phyloP scores from a whole-genome alignment of 2,329 filamentous ascomycete species.

The Epichloe gansuensis region DNA sequence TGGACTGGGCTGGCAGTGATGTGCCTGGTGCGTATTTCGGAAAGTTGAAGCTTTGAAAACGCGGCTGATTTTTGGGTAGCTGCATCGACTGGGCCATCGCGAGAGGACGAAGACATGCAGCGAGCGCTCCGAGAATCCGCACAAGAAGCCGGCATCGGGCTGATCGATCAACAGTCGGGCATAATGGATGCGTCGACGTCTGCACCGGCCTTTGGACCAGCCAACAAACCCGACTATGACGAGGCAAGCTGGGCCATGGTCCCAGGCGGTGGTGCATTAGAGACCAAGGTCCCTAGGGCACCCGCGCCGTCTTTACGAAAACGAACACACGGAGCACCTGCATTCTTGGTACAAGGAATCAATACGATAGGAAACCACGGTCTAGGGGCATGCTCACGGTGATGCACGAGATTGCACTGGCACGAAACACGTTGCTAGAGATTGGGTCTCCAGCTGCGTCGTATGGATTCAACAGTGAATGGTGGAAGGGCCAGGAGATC shows the following conservation, averaged over 20 bases:
- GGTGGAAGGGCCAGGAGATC: constrained; percentile 50
- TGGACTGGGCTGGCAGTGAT: constrained; percentile 33
- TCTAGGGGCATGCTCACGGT: constrained; percentile 46
- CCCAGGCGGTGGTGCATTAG: constrained; percentile 20
- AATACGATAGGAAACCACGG: constrained; percentile 25
- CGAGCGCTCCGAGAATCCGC: constrained; percentile 45
- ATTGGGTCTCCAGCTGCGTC: constrained; percentile 27
- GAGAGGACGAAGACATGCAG: constrained; percentile 44
- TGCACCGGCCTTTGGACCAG: constrained; percentile 45
- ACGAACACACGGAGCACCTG: constrained; percentile 30
- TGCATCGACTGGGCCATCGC: constrained; percentile 20
- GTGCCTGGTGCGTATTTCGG: constrained; percentile 23
- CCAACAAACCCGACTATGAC: constrained; percentile 44
- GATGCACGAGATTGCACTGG: constrained; percentile 46
- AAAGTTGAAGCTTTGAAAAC: not conserved
- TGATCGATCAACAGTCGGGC: constrained; percentile 37
- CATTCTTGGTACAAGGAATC: constrained; percentile 34
- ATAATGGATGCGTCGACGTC: constrained; percentile 27
- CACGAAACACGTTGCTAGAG: constrained; percentile 41
- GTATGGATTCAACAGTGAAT: constrained; percentile 45
- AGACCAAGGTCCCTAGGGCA: constrained; percentile 10
- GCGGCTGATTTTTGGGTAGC: not conserved
- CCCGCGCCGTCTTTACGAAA: constrained; percentile 30
- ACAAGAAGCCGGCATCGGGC: constrained; percentile 34
- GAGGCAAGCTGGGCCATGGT: constrained; percentile 48